Evolutionary conservation across 2,329 filamentous ascomycete species (phyloP), one percentile per base, ranked within the genome.

Genomic region (Sporothrix phasma): DNA sequence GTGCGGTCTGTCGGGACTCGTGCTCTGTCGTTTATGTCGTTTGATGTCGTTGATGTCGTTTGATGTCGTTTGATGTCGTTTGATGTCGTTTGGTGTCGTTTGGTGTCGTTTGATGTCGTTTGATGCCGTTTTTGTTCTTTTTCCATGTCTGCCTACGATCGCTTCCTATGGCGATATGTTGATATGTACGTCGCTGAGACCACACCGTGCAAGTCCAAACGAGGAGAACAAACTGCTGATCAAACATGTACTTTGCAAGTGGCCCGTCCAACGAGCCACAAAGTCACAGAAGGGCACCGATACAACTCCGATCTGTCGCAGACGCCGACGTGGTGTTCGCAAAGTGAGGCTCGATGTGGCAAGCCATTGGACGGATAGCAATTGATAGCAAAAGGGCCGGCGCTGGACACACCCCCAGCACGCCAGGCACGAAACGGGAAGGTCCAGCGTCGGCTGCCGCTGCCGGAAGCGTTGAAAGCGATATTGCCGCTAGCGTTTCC

Each of bases 401-500:
- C 19, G n/a, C 26, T n/a, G 39, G 19, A 58, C 22, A 19, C 43
- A 26, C 34, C 53, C 37, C 53, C 41, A 19, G n/a, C n/a, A 22
- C 51, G 19, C 54, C 54, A 58, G 37, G 54, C 54, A 60, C 56
- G n/a, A 61, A 61, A 61, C 45, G 29, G 59, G 31, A 49, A 61
- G 45, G 43, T 61, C n/a, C 43, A 15, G 26, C 10, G 19, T 31
- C 41, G 41, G 56, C 26, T 45, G 41, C 29, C 41, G n/a, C 41
- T 39, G 31, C 3, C 19, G 49, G 34, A 53, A 53, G 47, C 59
- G 59, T 61, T 45, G 45, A 61, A 61, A 45, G 45, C 59, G 59
- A 31, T 31, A 61, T 17, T 58, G 43, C 37, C 45, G 39, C 51
- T 62, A 65, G 65, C 63, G 62, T 65, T 59, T 60, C 17, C 34